Evolutionary conservation across 1,284 basidiomycete species (phyloP).

Genomic region (Cryptococcus sp.): DNA sequence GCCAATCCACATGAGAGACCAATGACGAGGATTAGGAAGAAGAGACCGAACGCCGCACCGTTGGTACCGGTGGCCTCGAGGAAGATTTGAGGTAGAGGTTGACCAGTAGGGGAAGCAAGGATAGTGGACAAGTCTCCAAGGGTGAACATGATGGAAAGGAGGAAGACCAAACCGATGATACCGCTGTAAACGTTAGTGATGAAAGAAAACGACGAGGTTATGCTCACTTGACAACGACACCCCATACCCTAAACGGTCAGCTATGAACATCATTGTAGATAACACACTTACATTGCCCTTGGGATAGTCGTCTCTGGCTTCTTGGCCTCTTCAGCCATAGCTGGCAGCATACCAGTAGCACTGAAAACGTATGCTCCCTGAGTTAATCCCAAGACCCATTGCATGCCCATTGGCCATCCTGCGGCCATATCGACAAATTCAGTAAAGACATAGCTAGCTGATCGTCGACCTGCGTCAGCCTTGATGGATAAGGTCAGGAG

Average conservation of each 20-base stretch:
- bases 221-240: conserved; percentile 24
- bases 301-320: conserved; percentile 40
- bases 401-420: conserved; percentile 38
- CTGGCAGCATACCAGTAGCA: conserved; percentile 41
- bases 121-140: conserved; percentile 44
- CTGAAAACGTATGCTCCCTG: conserved; percentile 38
- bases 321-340: conserved; percentile 46
- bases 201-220: conserved; percentile 1
- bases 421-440: conserved; percentile 42
- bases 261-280: conserved; percentile 6
- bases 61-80: conserved; percentile 44
- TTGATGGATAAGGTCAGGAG: conserved; percentile 44
- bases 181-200: conserved; percentile 13
- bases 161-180: conserved; percentile 31
- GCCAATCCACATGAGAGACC: conserved; percentile 46
- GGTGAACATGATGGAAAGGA: conserved; percentile 49
- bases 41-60: conserved; percentile 47
- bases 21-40: conserved; percentile 47
- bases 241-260: conserved; percentile 22
- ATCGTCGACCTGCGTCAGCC: conserved; percentile 36
- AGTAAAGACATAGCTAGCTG: conserved; percentile 28
- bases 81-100: conserved; percentile 48
- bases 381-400: conserved; percentile 40
- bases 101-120: conserved; percentile 44
- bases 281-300: conserved; percentile 41